These are phyloP conservation scores for Fusarium devonianum DNA, from an alignment of 2,329 filamentous ascomycete species.

Conservation along the genomic window DNA sequence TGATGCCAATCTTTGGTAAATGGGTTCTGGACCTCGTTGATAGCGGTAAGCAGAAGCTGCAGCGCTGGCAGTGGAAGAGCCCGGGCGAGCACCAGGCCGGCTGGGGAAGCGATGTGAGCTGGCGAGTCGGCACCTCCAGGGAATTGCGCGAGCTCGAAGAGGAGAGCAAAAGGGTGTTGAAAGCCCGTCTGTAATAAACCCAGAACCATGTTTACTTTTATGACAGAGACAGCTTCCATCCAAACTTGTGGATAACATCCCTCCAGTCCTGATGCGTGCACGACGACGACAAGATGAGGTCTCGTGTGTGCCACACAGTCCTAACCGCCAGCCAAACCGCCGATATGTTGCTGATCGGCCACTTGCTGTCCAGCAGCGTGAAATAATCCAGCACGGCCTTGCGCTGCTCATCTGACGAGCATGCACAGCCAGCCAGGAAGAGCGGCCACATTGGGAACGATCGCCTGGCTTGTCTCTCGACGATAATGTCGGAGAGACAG, in stretches of 20 bases:
- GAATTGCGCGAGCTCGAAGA: conserved; percentile 10
- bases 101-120: conserved; percentile 17
- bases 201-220: conserved; percentile 15
- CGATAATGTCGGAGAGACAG: conserved; percentile 31
- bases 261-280: conserved; percentile 33
- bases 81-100: neutral
- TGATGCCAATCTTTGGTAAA: conserved; percentile 10
- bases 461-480: conserved; percentile 29
- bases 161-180: conserved; percentile 11
- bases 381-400: conserved; percentile 33
- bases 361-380: conserved; percentile 30
- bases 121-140: conserved; percentile 12
- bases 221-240: conserved; percentile 33
- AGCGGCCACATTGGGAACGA: conserved; percentile 40
- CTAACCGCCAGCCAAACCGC: conserved; percentile 34
- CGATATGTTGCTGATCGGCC: conserved; percentile 38
- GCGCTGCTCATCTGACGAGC: conserved; percentile 34
- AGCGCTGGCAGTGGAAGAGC: conserved; percentile 11
- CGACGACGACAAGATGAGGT: conserved; percentile 13
- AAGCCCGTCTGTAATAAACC: conserved; percentile 2
- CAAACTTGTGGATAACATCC: conserved; percentile 37
- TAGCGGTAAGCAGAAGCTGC: conserved; percentile 8
- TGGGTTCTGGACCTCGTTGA: conserved; percentile 5
- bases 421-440: conserved; percentile 36
- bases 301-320: conserved; percentile 35